These are phyloP conservation scores for Tolypocladium nubicola DNA, from an alignment of 2,329 filamentous ascomycete genomes.

Conservation along the genomic window DNA sequence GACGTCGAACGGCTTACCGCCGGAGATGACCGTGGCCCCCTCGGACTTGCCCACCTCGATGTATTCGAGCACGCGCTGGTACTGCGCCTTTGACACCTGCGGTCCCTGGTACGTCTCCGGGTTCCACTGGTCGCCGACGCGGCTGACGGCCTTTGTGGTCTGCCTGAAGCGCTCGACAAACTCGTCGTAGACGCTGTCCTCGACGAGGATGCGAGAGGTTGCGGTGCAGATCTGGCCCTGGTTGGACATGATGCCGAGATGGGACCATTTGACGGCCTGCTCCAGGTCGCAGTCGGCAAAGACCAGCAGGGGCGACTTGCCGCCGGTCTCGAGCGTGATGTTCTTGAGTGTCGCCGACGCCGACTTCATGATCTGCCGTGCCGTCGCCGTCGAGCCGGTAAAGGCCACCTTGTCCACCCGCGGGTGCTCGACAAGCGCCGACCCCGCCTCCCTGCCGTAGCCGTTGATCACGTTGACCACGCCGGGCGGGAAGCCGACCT, in stretches of 20 bases:
- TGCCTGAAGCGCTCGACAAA: slow-evolving; percentile 55
- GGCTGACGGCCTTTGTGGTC: slow-evolving; percentile 45
- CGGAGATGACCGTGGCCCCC: slow-evolving; percentile 54
- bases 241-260: slow-evolving; percentile 45
- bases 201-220: slow-evolving; percentile 54
- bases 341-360: slow-evolving; percentile 57
- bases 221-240: slow-evolving; percentile 58
- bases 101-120: slow-evolving; percentile 64
- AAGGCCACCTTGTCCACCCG: slow-evolving; percentile 71
- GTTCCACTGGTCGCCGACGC: slow-evolving; percentile 61
- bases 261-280: slow-evolving; percentile 53
- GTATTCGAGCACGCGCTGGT: slow-evolving; percentile 59
- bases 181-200: slow-evolving; percentile 48
- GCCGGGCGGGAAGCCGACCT: slow-evolving; percentile 69
- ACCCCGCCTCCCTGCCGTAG: slow-evolving; percentile 55
- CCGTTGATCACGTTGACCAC: slow-evolving; percentile 71
- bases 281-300: slow-evolving; percentile 57
- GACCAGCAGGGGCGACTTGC: slow-evolving; percentile 54
- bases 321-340: slow-evolving; percentile 56
- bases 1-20: slow-evolving; percentile 41
- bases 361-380: slow-evolving; percentile 65
- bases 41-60: slow-evolving; percentile 61
- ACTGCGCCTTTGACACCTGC: slow-evolving; percentile 61
- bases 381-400: slow-evolving; percentile 64
- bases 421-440: slow-evolving; percentile 56